Base-by-base conservation (phyloP, 208 protist genomes). In the Wallacemonas sp. region DNA sequence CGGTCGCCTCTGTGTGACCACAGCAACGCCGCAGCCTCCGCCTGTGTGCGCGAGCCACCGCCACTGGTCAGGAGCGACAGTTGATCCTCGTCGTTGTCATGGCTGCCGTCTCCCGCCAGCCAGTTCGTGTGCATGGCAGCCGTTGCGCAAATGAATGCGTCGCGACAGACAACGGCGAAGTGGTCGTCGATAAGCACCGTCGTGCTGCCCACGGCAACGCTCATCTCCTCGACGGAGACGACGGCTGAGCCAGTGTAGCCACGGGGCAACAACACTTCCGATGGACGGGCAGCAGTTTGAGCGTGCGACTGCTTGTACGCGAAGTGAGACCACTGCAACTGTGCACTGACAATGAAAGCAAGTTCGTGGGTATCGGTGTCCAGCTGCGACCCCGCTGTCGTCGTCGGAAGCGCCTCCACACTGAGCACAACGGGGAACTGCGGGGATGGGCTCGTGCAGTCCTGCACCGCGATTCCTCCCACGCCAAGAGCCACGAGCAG, bases 401-500 rank as follows among this genome's bases (percentile, higher is more conserved):
- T 26, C 34, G 45, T 55, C 24, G 17, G 24, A 38, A 62, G 19
- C 26, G 55, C 19, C 17, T 42, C 61, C 5, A 76, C 24, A 13
- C 68, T 22, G 2, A 79, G 19, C 17, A 81, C 57, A 57, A 74
- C 29, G 34, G 78, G 77, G 45, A 80, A 75, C 36, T 68, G 33
- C 24, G 79, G 79, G 24, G 55, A 27, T n/a, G 76, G 79, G 13
- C 62, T 60, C 3, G 84, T 88, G 65, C 85, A 91, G 68, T 94
- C 83, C 50, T 83, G 53, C 19, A 81, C 50, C 36, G 79, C 78
- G 24, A 90, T 37, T 9, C 76, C 46, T 0, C 66, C 73, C 21
- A 89, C 55, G 27, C 74, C 76, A 2, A 81, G 45, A n/a, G 57
- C 71, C 8, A 70, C 75, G 24, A 91, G 65, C 26, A 76, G 33